These are phyloP conservation scores for Ogataea henricii DNA, from an alignment of 805 yeast genomes.

Conservation along the genomic window DNA sequence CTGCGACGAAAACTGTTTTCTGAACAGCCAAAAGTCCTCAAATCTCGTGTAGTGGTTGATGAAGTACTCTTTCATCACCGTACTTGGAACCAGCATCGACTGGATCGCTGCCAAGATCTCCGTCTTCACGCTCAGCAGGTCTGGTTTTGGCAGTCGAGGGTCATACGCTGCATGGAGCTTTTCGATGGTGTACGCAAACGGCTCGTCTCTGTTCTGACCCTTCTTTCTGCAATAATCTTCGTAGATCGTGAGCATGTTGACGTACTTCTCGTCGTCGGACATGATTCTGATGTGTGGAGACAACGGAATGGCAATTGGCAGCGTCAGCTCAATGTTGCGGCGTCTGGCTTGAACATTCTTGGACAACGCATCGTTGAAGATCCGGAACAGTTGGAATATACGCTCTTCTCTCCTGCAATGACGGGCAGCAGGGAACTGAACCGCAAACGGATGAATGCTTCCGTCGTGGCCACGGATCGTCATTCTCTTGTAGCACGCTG, in stretches of 20 bases:
- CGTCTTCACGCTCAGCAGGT: slow-evolving; percentile 80
- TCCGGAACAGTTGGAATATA: slow-evolving; percentile 85
- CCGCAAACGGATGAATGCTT: slow-evolving; percentile 86
- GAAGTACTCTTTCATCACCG: slow-evolving; percentile 80
- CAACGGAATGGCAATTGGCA: slow-evolving; percentile 90
- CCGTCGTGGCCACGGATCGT: slow-evolving; percentile 95
- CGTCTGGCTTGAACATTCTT: slow-evolving; percentile 87
- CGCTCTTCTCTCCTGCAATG: slow-evolving; percentile 97
- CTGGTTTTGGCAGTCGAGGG: slow-evolving; percentile 92
- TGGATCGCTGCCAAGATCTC: slow-evolving; percentile 92
- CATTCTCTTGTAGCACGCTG: slow-evolving; percentile 85
- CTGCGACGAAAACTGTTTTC: no score
- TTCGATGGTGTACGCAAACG: slow-evolving; percentile 81
- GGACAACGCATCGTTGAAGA: slow-evolving; percentile 78
- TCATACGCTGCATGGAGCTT: slow-evolving; percentile 91
- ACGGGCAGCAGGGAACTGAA: slow-evolving; percentile 96
- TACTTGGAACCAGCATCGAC: slow-evolving; percentile 80
- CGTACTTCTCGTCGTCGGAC: slow-evolving; percentile 75
- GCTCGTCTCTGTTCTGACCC: slow-evolving; percentile 82
- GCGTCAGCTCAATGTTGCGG: slow-evolving; percentile 78
- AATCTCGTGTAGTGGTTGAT: slow-evolving; percentile 67
- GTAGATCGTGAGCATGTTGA: slow-evolving; percentile 78
- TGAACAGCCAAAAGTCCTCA: slow-evolving; percentile 96
- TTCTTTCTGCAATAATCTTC: slow-evolving; percentile 80
- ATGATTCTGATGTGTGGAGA: slow-evolving; percentile 93